Conservation (phyloP, 1,139 yeast genomes). For the Suhomyces panamericanus region DNA sequence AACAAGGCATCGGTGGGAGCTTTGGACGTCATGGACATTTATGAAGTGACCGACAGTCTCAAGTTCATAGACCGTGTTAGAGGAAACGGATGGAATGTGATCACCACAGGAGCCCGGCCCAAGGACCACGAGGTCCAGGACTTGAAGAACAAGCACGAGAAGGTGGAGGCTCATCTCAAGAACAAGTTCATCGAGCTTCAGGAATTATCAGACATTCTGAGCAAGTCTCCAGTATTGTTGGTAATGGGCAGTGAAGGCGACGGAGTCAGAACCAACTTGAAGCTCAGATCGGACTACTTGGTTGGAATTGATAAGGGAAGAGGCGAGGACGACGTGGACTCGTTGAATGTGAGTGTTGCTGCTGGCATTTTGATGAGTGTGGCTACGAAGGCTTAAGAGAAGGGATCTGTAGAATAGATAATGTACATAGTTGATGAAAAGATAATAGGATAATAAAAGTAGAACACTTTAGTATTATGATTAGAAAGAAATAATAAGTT, state of each 20-base stretch:
- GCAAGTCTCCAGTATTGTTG: constrained; percentile 59
- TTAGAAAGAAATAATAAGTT: too few species aligned
- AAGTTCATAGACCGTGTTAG: constrained; percentile 58
- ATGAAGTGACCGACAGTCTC: constrained; percentile 56
- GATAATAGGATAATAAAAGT: too few species aligned
- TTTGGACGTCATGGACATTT: constrained; percentile 68
- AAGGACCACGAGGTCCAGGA: constrained; percentile 20
- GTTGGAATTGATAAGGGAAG: constrained; percentile 51
- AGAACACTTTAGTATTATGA: too few species aligned
- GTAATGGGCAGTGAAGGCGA: constrained; percentile 85
- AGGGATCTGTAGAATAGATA: neutral
- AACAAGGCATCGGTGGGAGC: constrained; percentile 90
- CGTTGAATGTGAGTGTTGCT: constrained; percentile 89
- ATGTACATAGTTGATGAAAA: neutral
- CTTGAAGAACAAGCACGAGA: constrained; percentile 24
- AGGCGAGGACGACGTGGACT: constrained; percentile 58
- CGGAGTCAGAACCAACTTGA: constrained; percentile 71
- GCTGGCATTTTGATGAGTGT: constrained; percentile 58
- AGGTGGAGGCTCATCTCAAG: constrained; percentile 22
- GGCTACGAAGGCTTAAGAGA: neutral
- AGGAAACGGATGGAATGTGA: constrained; percentile 67
- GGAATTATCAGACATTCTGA: constrained; percentile 45
- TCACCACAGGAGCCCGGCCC: constrained; percentile 57
- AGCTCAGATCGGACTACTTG: constrained; percentile 61
- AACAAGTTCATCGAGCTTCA: constrained; percentile 39